phyloP scores from a whole-genome alignment of 805 yeast species.

The Candida dendrica region DNA sequence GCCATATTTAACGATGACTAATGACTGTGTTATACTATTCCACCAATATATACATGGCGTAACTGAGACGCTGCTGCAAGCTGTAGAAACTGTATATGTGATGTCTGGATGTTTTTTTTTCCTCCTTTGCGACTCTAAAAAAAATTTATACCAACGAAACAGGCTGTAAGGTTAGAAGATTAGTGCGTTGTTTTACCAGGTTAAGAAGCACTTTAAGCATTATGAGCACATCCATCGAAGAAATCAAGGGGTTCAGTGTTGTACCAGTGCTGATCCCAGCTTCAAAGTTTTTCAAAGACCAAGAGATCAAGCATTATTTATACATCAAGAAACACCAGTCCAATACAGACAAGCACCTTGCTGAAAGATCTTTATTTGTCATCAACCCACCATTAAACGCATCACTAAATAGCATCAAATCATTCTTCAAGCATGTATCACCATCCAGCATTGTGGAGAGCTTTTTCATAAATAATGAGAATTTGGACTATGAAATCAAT shows the following conservation, averaged over 20 bases:
- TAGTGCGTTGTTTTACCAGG: too few species aligned
- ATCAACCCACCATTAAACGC: constrained; percentile 70
- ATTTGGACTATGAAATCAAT: constrained; percentile 40
- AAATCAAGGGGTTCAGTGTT: constrained; percentile 52
- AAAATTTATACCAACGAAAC: background rate
- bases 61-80: too few species aligned
- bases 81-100: background rate
- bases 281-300: constrained; percentile 8
- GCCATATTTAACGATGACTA: too few species aligned
- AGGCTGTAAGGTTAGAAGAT: too few species aligned
- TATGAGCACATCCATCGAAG: constrained; percentile 20
- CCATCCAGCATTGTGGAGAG: constrained; percentile 59
- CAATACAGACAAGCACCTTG: constrained; percentile 32
- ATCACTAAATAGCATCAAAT: constrained; percentile 42
- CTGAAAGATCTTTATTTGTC: constrained; percentile 59
- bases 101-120: background rate
- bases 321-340: constrained; percentile 59
- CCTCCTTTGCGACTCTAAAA: background rate
- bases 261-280: constrained; percentile 40
- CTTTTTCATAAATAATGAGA: constrained; percentile 34
- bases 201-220: too few species aligned
- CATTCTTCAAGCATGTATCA: constrained; percentile 50
- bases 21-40: too few species aligned
- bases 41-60: too few species aligned
- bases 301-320: constrained; percentile 43